Conservation (phyloP, 106 monocot genomes). For the Dendrobium officinale region DNA sequence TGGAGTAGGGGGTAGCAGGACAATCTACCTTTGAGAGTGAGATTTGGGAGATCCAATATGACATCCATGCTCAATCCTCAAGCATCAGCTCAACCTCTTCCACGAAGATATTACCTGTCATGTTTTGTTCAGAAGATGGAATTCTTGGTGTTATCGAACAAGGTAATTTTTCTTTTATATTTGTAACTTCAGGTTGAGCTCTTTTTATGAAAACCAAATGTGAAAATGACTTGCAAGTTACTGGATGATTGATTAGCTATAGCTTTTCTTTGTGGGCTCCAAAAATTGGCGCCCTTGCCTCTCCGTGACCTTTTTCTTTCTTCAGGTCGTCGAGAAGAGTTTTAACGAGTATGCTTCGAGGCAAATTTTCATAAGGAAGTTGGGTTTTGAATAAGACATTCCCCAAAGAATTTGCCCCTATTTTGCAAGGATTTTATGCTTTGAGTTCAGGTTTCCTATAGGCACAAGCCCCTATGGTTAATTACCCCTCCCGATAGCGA, state of each 20-base stretch:
- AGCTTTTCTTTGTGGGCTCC: neutral
- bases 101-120: slow-evolving; percentile 59
- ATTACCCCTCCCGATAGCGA: too few species aligned
- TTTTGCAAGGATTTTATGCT: too few species aligned
- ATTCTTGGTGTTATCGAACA: slow-evolving; percentile 72
- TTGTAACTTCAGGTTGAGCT: neutral
- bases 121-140: slow-evolving; percentile 96
- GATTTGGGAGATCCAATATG: slow-evolving; percentile 94
- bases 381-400: too few species aligned
- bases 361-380: too few species aligned
- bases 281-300: too few species aligned
- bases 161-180: slow-evolving; percentile 35
- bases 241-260: neutral
- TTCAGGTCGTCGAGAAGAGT: too few species aligned
- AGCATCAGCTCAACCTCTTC: slow-evolving; percentile 39
- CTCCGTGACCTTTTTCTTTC: too few species aligned
- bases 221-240: neutral
- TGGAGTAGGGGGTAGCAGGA: slow-evolving; percentile 29
- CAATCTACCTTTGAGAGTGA: slow-evolving; percentile 70
- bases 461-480: too few species aligned
- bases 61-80: slow-evolving; percentile 42
- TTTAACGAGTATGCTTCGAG: too few species aligned
- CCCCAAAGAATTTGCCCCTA: too few species aligned
- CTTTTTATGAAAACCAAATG: neutral
- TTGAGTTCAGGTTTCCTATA: too few species aligned